Percentiles rank a stretch among this genome's conserved stretches.
Conservation (phyloP, 768 basidiomycete genomes). For the Lactifluus piperatus region DNA sequence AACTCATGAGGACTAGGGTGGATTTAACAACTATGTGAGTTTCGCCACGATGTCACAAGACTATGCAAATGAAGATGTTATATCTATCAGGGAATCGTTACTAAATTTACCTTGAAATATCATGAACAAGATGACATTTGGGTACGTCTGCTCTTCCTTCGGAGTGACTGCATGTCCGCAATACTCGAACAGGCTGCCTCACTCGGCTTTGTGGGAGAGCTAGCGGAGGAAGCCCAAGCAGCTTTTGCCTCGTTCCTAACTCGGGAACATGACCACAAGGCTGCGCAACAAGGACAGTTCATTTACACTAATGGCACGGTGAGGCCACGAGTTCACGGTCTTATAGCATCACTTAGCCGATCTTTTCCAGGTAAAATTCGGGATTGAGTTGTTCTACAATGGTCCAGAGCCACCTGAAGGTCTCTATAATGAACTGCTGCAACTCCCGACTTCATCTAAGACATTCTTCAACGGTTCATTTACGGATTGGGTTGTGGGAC, state of each 20-base stretch:
- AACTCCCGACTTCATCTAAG: constrained; percentile 28
- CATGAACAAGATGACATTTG: too few relatives aligned
- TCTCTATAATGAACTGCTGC: constrained; percentile 39
- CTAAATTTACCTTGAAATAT: too few relatives aligned
- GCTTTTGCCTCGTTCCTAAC: not conserved
- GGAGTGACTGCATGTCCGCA: not conserved
- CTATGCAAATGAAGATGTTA: not conserved
- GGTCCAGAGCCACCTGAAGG: constrained; percentile 37
- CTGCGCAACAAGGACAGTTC: too few relatives aligned
- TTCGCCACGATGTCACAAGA: not conserved
- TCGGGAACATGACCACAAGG: not conserved
- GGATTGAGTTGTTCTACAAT: constrained; percentile 45
- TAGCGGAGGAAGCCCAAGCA: too few relatives aligned
- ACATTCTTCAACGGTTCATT: constrained; percentile 32
- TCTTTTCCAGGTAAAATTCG: constrained; percentile 13
- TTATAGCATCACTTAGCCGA: not conserved
- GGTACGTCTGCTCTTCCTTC: too few relatives aligned
- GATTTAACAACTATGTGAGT: too few relatives aligned
- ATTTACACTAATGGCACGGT: not conserved
- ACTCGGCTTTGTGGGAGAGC: not conserved
- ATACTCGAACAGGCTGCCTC: not conserved
- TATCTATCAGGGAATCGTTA: constrained; percentile 1
- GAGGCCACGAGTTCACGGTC: constrained; percentile 29
- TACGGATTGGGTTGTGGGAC: constrained; percentile 27
- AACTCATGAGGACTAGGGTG: too few relatives aligned